Conservation (phyloP, 2,329 filamentous ascomycete species). For the Trichophyton benhamiae region DNA sequence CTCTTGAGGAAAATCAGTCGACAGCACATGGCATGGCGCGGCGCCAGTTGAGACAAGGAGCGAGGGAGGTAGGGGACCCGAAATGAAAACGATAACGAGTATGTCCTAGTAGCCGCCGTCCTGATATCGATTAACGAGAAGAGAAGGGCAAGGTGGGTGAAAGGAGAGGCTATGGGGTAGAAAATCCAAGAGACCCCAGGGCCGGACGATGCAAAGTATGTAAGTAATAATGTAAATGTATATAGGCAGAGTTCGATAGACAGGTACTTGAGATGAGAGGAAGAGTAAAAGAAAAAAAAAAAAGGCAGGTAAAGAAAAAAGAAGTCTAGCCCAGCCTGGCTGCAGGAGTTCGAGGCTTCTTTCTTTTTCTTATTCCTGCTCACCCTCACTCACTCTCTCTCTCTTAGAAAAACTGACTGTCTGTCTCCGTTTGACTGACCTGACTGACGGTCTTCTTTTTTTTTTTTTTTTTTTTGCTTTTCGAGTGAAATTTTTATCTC, state of each 20-base stretch:
- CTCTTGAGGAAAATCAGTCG: neutral
- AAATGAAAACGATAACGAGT: neutral
- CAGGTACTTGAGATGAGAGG: neutral
- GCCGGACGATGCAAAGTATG: constrained; percentile 2
- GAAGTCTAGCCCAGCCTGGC: constrained; percentile 1
- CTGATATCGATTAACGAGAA: neutral
- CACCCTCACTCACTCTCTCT: neutral
- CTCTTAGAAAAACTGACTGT: neutral
- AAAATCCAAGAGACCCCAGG: neutral
- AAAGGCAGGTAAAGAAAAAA: neutral
- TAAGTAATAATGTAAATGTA: neutral
- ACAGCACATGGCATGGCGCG: constrained; percentile 1
- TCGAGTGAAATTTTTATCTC: neutral
- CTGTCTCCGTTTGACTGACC: neutral
- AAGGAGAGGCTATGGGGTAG: neutral
- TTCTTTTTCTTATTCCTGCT: constrained; percentile 2
- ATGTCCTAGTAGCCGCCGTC: neutral
- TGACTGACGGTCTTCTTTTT: neutral
- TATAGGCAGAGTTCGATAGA: neutral
- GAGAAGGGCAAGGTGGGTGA: neutral
- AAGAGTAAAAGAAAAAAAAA: neutral
- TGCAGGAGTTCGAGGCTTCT: constrained; percentile 1
- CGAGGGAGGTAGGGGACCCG: neutral
- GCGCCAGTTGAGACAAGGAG: neutral
- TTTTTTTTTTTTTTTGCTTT: neutral